Percentiles rank a stretch among this genome's conserved stretches.
Evolutionary conservation across 2,329 filamentous ascomycete species (phyloP).

Genomic region (Colletotrichum melonis): DNA sequence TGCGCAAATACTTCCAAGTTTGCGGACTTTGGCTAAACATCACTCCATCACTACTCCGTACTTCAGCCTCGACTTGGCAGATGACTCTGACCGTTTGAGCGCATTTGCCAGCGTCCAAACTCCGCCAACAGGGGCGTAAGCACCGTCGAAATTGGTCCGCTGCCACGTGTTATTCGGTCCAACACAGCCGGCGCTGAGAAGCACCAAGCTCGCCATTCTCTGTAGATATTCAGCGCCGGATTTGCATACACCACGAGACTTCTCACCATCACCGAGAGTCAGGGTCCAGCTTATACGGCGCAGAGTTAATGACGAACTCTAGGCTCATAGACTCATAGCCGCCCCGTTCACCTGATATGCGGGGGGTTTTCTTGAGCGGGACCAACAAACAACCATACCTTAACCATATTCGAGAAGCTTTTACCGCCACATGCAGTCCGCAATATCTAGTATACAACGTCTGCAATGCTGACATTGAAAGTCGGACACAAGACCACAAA

Average conservation of each 20-base stretch:
- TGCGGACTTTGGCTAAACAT: slow-evolving; percentile 10
- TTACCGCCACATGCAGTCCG: neutral
- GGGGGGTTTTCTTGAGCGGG: neutral
- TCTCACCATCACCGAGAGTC: neutral
- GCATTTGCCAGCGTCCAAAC: neutral
- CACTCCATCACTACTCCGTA: too few species aligned
- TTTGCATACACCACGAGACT: neutral
- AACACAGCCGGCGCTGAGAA: neutral
- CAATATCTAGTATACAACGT: too few species aligned
- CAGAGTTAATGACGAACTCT: slow-evolving; percentile 11
- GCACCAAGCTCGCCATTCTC: neutral
- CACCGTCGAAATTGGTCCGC: neutral
- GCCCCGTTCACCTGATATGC: slow-evolving; percentile 24
- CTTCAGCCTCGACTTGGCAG: neutral
- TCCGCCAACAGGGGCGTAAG: neutral
- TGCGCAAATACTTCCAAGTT: neutral
- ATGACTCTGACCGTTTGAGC: neutral
- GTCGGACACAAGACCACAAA: neutral
- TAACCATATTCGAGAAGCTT: neutral
- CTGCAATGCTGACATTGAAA: neutral
- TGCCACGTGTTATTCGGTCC: slow-evolving; percentile 23
- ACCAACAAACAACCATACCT: neutral
- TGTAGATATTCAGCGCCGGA: neutral
- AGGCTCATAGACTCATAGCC: neutral
- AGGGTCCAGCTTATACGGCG: neutral